A percentile compares a stretch with the other conserved stretches of the same genome.
phyloP scores from a whole-genome alignment of 2,329 filamentous ascomycete genomes.

The Chrysoporthe deuterocubensis region DNA sequence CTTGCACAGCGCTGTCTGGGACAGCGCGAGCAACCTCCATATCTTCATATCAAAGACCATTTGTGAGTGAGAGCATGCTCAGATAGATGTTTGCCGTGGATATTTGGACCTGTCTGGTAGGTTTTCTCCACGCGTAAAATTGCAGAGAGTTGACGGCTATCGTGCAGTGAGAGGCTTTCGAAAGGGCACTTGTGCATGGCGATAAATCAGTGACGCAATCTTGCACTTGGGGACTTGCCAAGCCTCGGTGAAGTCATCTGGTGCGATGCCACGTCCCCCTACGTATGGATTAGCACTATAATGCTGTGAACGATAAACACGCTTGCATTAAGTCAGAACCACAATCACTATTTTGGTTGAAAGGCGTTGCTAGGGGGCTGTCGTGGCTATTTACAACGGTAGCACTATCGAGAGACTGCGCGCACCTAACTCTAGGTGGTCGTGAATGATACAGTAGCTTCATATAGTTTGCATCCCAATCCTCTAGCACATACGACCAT shows the following conservation, averaged over 20 bases:
- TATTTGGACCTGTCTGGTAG: too few species aligned
- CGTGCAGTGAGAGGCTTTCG: neutral
- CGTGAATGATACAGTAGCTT: too few species aligned
- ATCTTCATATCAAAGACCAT: neutral
- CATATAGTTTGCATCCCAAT: neutral
- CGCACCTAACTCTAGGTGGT: neutral
- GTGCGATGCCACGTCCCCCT: too few species aligned
- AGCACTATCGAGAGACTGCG: neutral
- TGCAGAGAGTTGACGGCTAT: neutral
- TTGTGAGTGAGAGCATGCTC: neutral
- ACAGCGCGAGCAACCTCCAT: conserved; percentile 21
- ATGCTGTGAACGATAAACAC: too few species aligned
- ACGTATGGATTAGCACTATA: too few species aligned
- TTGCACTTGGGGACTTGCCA: neutral
- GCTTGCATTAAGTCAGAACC: too few species aligned
- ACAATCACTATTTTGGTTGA: too few species aligned
- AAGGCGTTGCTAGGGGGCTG: too few species aligned
- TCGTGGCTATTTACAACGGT: neutral
- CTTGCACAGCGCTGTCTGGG: conserved; percentile 29
- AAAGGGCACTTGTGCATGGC: neutral
- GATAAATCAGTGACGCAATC: conserved; percentile 11
- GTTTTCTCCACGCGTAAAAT: too few species aligned
- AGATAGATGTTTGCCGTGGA: neutral
- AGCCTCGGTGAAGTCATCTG: neutral
- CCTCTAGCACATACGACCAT: neutral